Percentiles rank a stretch among this genome's conserved stretches.
Evolutionary conservation across 75 land plant species (phyloP).

Genomic region (Cryptomeria japonica): DNA sequence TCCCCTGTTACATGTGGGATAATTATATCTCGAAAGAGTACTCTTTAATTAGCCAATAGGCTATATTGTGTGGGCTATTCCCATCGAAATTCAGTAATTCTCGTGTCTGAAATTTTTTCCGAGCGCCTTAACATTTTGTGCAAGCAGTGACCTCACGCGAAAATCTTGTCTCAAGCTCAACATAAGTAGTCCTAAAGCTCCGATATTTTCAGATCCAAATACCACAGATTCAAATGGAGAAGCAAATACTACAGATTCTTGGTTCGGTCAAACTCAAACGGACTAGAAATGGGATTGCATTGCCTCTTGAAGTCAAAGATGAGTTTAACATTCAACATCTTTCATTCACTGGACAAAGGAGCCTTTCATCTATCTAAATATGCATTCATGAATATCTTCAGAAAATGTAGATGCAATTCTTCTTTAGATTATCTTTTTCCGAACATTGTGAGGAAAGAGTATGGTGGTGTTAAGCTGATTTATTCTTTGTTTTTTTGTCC

Average conservation of each 20-base stretch:
- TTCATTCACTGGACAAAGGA: constrained; percentile 11
- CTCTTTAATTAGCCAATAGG: no score
- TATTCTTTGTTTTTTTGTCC: constrained; percentile 1
- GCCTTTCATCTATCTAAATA: neutral
- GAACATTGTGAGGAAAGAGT: neutral
- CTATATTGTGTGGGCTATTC: no score
- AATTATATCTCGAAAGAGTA: no score
- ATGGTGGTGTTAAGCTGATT: constrained; percentile 10
- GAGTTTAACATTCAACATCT: constrained; percentile 29
- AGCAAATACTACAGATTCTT: constrained; percentile 60
- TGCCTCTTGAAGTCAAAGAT: constrained; percentile 46
- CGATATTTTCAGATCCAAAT: no score
- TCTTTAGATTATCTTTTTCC: neutral
- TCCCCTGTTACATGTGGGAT: no score
- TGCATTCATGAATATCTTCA: neutral
- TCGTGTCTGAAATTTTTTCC: no score
- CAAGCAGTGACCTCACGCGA: no score
- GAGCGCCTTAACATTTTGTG: no score
- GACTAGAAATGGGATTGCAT: constrained; percentile 55
- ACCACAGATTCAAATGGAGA: no score
- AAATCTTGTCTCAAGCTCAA: no score
- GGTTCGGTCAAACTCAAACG: constrained; percentile 56
- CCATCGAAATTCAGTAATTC: no score
- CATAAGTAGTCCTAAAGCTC: no score
- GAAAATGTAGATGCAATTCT: constrained; percentile 4